Evolutionary conservation across 2,329 filamentous ascomycete species (phyloP).

Genomic region (Cladosporium phlei): DNA sequence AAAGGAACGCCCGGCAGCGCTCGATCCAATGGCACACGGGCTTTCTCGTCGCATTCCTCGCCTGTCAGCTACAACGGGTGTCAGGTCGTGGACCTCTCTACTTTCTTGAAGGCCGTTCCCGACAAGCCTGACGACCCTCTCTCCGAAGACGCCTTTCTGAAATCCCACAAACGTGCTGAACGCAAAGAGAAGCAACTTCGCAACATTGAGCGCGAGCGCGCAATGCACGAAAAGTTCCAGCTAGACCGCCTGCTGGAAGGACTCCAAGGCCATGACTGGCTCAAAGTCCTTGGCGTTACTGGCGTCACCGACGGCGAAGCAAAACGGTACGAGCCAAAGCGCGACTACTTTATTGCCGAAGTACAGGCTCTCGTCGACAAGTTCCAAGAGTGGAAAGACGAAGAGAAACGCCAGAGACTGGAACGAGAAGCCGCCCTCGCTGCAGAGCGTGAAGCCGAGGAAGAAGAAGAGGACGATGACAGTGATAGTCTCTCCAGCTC

Average conservation of each 20-base stretch:
- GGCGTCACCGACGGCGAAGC: slow-evolving; percentile 79
- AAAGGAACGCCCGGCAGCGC: slow-evolving; percentile 12
- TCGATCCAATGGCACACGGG: neutral
- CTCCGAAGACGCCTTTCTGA: slow-evolving; percentile 51
- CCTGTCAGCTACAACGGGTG: slow-evolving; percentile 5
- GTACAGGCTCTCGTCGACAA: slow-evolving; percentile 79
- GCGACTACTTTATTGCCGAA: slow-evolving; percentile 77
- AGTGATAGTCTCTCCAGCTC: slow-evolving; percentile 21
- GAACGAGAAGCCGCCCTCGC: slow-evolving; percentile 63
- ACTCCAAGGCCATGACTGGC: slow-evolving; percentile 86
- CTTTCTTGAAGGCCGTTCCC: slow-evolving; percentile 24
- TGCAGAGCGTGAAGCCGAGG: slow-evolving; percentile 43
- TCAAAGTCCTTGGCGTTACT: slow-evolving; percentile 84
- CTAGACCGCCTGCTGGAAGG: slow-evolving; percentile 70
- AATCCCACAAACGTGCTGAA: slow-evolving; percentile 57
- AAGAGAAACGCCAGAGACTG: slow-evolving; percentile 77
- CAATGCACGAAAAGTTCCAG: slow-evolving; percentile 62
- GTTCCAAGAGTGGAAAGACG: slow-evolving; percentile 80
- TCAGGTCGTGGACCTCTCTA: slow-evolving; percentile 8
- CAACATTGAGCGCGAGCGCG: slow-evolving; percentile 62
- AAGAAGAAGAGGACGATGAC: slow-evolving; percentile 42
- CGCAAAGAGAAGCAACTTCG: slow-evolving; percentile 63
- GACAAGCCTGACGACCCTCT: slow-evolving; percentile 50
- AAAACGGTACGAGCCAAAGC: slow-evolving; percentile 79
- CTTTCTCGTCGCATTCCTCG: neutral